phyloP scores from a whole-genome alignment of 352 stramenopile genomes.

The Thraustotheca clavata region DNA sequence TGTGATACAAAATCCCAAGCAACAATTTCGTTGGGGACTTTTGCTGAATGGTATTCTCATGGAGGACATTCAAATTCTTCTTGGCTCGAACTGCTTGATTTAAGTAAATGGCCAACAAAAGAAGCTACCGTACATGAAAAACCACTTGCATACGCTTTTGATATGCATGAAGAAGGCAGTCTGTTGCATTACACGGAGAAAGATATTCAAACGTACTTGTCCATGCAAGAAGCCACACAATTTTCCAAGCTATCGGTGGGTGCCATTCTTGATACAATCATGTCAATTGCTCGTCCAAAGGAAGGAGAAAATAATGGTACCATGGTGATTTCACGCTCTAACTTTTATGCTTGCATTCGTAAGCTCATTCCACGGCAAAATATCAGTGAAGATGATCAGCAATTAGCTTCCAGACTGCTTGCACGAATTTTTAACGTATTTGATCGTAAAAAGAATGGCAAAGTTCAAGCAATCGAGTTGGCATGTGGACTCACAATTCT shows the following conservation, averaged over 20 bases:
- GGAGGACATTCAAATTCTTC: slow-evolving; percentile 91
- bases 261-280: slow-evolving; percentile 70
- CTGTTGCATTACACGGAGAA: slow-evolving; percentile 80
- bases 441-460: slow-evolving; percentile 69
- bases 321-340: slow-evolving; percentile 59
- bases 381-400: slow-evolving; percentile 62
- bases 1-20: slow-evolving; percentile 63
- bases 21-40: slow-evolving; percentile 89
- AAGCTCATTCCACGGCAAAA: slow-evolving; percentile 66
- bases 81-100: slow-evolving; percentile 94
- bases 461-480: slow-evolving; percentile 78
- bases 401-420: slow-evolving; percentile 76
- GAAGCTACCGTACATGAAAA: slow-evolving; percentile 82
- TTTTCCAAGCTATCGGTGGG: slow-evolving; percentile 55
- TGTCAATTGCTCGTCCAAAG: slow-evolving; percentile 60
- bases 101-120: slow-evolving; percentile 92
- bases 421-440: slow-evolving; percentile 81
- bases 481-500: slow-evolving; percentile 80
- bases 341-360: slow-evolving; percentile 83
- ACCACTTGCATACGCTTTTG: slow-evolving; percentile 75
- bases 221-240: slow-evolving; percentile 74
- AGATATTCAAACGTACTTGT: slow-evolving; percentile 81
- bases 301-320: slow-evolving; percentile 27
- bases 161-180: slow-evolving; percentile 74
- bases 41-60: slow-evolving; percentile 94